Evolutionary conservation across 176 grass and related monocot species (phyloP).

Genomic region (Dendrocalamus sinicus): DNA sequence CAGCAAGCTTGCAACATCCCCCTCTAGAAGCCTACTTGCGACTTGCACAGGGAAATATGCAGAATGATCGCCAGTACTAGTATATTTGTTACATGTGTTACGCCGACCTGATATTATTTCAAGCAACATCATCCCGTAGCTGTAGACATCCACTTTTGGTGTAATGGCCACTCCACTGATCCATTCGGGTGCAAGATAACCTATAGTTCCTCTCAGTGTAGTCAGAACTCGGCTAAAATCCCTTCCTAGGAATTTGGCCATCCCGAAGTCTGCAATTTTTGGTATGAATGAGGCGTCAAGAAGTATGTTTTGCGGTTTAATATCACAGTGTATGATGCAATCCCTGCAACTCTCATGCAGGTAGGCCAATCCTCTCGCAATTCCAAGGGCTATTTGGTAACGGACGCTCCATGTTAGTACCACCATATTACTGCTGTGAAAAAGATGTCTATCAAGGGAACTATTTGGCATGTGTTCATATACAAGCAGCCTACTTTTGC

Average conservation of each 20-base stretch:
- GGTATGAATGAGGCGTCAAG: too few relatives aligned
- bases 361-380: too few relatives aligned
- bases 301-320: too few relatives aligned
- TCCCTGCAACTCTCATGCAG: too few relatives aligned
- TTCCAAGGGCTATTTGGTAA: too few relatives aligned
- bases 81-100: constrained; percentile 30
- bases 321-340: too few relatives aligned
- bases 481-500: constrained; percentile 32
- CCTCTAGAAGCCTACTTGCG: constrained; percentile 27
- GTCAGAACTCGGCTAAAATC: constrained; percentile 59
- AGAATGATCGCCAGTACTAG: background rate
- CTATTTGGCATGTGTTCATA: constrained; percentile 55
- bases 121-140: constrained; percentile 47
- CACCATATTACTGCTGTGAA: background rate
- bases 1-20: constrained; percentile 37
- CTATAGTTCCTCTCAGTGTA: constrained; percentile 33
- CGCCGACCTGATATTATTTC: constrained; percentile 50
- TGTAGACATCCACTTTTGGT: too few relatives aligned
- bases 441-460: constrained; percentile 51
- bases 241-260: constrained; percentile 13
- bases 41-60: constrained; percentile 47
- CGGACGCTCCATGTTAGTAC: too few relatives aligned
- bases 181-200: too few relatives aligned
- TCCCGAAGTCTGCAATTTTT: too few relatives aligned
- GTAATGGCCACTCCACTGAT: too few relatives aligned